A percentile compares a stretch with the other conserved stretches of the same genome.
phyloP scores from a whole-genome alignment of 495 filamentous ascomycete species.

The Podospora tetraspora region DNA sequence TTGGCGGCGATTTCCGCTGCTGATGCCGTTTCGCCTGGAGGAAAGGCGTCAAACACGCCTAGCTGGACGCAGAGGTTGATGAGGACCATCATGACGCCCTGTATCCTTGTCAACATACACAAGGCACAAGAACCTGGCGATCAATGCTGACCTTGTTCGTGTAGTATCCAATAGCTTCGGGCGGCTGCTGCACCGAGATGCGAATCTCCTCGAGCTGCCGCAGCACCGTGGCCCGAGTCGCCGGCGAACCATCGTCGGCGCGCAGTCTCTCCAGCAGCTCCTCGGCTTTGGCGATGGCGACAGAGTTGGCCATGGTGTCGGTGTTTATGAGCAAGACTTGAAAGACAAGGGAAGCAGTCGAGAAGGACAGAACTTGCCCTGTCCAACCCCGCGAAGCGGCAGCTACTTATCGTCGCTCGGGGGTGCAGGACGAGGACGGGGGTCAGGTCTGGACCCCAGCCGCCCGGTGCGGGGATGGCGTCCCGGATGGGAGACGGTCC shows the following conservation, averaged over 20 bases:
- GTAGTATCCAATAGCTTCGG: background rate
- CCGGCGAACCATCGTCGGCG: background rate
- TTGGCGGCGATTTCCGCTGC: background rate
- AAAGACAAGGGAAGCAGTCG: background rate
- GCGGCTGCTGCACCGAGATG: background rate
- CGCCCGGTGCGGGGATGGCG: background rate
- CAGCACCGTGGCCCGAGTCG: background rate
- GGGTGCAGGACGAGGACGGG: background rate
- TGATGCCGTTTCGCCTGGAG: background rate
- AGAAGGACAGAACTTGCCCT: background rate
- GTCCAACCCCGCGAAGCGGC: background rate
- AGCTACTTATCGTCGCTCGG: background rate
- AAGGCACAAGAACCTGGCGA: too few relatives aligned
- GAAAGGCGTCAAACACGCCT: background rate
- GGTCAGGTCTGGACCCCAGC: background rate
- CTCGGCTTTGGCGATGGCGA: background rate
- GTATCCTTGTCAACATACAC: background rate
- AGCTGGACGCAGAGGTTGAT: background rate
- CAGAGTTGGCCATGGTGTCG: background rate
- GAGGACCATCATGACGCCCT: background rate
- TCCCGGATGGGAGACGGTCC: background rate
- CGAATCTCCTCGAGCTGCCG: constrained; percentile 1
- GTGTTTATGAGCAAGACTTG: background rate
- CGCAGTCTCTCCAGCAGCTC: background rate
- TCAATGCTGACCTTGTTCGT: background rate